A percentile compares a stretch with the other conserved stretches of the same genome.
Evolutionary conservation across 108 stramenopile genomes (phyloP).

Genomic region (Cyclotella kingstonii): DNA sequence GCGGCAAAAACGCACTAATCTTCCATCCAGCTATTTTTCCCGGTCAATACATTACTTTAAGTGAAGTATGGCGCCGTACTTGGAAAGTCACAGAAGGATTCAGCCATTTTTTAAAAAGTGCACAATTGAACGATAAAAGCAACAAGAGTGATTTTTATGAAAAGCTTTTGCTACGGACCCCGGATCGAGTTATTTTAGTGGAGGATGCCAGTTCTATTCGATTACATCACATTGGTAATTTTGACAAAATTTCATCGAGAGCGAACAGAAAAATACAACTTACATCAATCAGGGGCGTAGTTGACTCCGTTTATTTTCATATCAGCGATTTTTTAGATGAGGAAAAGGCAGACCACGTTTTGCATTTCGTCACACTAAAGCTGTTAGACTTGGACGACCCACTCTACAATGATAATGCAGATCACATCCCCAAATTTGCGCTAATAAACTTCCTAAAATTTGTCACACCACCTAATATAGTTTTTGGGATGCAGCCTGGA

Average conservation of each 20-base stretch:
- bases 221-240: slow-evolving; percentile 30
- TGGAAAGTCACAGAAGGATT: slow-evolving; percentile 66
- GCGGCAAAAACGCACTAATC: slow-evolving; percentile 48
- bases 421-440: not conserved
- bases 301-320: slow-evolving; percentile 43
- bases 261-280: slow-evolving; percentile 38
- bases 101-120: not conserved
- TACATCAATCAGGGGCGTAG: slow-evolving; percentile 34
- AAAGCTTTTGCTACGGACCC: slow-evolving; percentile 47
- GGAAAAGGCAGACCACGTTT: slow-evolving; percentile 6
- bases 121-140: not conserved
- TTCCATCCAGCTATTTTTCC: slow-evolving; percentile 63
- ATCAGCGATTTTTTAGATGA: not conserved
- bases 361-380: slow-evolving; percentile 41
- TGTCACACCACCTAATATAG: slow-evolving; percentile 48
- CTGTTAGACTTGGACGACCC: slow-evolving; percentile 7
- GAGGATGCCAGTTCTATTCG: slow-evolving; percentile 27
- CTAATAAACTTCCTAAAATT: slow-evolving; percentile 50
- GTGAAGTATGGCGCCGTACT: slow-evolving; percentile 43
- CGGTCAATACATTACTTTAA: slow-evolving; percentile 49
- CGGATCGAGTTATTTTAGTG: slow-evolving; percentile 66
- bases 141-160: slow-evolving; percentile 23
- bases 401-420: slow-evolving; percentile 1
- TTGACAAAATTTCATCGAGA: slow-evolving; percentile 5
- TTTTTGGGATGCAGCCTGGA: slow-evolving; percentile 52